A percentile compares a stretch with the other conserved stretches of the same genome.
Conservation (phyloP, 768 basidiomycete genomes). For the Rossbeevera mucosa region DNA sequence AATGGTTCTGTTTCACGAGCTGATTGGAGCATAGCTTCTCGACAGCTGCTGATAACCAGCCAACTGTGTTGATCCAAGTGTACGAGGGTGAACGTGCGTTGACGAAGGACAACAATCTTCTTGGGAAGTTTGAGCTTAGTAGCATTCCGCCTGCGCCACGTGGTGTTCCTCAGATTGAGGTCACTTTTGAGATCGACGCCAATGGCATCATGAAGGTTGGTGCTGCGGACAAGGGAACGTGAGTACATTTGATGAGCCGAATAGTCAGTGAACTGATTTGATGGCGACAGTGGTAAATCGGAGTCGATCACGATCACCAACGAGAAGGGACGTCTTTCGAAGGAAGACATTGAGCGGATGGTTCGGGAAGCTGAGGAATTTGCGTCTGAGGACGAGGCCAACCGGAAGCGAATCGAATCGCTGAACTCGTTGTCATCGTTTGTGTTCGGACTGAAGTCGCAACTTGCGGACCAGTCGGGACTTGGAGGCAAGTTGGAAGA, state of each 20-base stretch:
- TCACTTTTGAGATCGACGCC: constrained; percentile 92
- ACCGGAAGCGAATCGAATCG: constrained; percentile 81
- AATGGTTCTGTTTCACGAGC: not conserved
- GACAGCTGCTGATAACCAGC: constrained; percentile 87
- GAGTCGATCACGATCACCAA: constrained; percentile 93
- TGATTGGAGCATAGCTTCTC: constrained; percentile 47
- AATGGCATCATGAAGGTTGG: constrained; percentile 94
- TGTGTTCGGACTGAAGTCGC: constrained; percentile 83
- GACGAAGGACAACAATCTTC: constrained; percentile 97
- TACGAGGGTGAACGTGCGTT: constrained; percentile 95
- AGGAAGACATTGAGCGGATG: constrained; percentile 95
- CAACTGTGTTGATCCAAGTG: constrained; percentile 94
- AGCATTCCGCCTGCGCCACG: constrained; percentile 93
- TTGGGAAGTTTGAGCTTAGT: constrained; percentile 94
- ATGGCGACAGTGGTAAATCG: constrained; percentile 60
- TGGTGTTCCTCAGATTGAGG: constrained; percentile 96
- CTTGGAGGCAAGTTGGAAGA: constrained; percentile 83
- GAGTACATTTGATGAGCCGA: constrained; percentile 24
- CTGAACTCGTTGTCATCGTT: constrained; percentile 77
- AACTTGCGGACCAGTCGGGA: constrained; percentile 82
- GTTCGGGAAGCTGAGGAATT: constrained; percentile 91
- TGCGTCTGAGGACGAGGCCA: constrained; percentile 71
- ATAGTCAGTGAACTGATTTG: not conserved
- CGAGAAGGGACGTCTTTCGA: constrained; percentile 87
- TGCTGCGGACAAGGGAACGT: constrained; percentile 93